phyloP scores from a whole-genome alignment of 2,329 filamentous ascomycete species.

The Akanthomyces dipterigenus region DNA sequence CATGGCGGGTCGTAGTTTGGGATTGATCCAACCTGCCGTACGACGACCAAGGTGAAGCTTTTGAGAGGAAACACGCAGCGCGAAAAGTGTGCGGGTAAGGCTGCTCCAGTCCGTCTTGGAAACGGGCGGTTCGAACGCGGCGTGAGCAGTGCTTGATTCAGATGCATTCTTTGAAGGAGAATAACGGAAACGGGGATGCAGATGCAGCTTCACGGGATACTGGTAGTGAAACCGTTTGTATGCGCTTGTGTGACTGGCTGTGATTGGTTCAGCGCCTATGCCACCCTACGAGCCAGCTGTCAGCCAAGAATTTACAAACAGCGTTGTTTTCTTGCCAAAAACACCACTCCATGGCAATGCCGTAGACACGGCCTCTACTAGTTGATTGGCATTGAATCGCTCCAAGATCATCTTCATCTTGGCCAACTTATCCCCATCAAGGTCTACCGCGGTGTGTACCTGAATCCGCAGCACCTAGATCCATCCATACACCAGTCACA shows the following conservation, averaged over 20 bases:
- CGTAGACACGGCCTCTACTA: too few relatives aligned
- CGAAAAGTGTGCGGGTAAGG: not conserved
- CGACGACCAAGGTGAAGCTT: not conserved
- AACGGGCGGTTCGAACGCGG: not conserved
- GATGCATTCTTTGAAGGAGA: not conserved
- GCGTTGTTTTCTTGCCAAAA: not conserved
- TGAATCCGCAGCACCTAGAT: not conserved
- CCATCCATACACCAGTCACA: not conserved
- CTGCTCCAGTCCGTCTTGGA: not conserved
- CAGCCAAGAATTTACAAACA: not conserved
- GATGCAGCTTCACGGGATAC: not conserved
- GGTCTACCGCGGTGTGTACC: not conserved
- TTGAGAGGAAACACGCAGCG: not conserved
- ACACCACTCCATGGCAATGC: too few relatives aligned
- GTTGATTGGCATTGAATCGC: too few relatives aligned
- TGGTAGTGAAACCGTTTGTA: not conserved
- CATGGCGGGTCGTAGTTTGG: slow-evolving; percentile 7
- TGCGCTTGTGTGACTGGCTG: not conserved
- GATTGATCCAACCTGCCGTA: not conserved
- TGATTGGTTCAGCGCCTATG: not conserved
- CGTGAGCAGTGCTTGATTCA: not conserved
- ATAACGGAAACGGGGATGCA: not conserved
- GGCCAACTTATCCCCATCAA: not conserved
- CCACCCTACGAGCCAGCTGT: not conserved
- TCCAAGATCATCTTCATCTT: not conserved